These are phyloP conservation scores for Ceratobasidium sp. DNA, from an alignment of 1,284 basidiomycete genomes.

Conservation along the genomic window DNA sequence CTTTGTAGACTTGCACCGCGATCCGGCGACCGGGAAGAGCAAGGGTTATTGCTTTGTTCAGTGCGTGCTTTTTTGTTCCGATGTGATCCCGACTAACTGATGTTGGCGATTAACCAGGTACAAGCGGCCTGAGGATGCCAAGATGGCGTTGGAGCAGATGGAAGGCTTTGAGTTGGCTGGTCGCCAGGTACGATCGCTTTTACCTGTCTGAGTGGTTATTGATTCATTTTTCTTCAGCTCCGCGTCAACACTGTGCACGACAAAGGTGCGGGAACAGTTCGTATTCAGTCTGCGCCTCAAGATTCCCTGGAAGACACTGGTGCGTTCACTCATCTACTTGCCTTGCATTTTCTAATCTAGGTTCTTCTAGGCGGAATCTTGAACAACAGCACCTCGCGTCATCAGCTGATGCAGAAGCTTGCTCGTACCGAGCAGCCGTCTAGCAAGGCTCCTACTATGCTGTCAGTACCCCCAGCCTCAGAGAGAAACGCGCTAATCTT, in stretches of 20 bases:
- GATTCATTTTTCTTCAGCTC: slow-evolving; percentile 62
- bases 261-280: slow-evolving; percentile 71
- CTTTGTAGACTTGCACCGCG: slow-evolving; percentile 97
- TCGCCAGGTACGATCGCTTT: slow-evolving; percentile 71
- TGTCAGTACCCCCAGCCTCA: slow-evolving; percentile 61
- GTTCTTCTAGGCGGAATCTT: slow-evolving; percentile 58
- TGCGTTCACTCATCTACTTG: slow-evolving; percentile 34
- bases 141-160: slow-evolving; percentile 98
- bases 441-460: slow-evolving; percentile 63
- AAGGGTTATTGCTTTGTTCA: slow-evolving; percentile 99
- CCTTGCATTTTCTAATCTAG: slow-evolving; percentile 58
- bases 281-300: slow-evolving; percentile 56
- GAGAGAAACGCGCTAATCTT: slow-evolving; percentile 46
- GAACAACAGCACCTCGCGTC: slow-evolving; percentile 94
- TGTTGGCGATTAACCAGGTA: slow-evolving; percentile 65
- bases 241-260: slow-evolving; percentile 92
- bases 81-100: background rate
- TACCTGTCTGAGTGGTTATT: slow-evolving; percentile 29
- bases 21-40: slow-evolving; percentile 91
- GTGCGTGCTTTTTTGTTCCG: slow-evolving; percentile 60
- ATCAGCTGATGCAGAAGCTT: slow-evolving; percentile 99
- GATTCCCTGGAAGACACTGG: slow-evolving; percentile 86
- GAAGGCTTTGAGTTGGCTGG: slow-evolving; percentile 98
- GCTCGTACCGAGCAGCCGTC: slow-evolving; percentile 84
- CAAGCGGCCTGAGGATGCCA: slow-evolving; percentile 88